Percentiles rank a stretch among this genome's conserved stretches.
These are phyloP conservation scores for Suillus decipiens DNA, from an alignment of 768 basidiomycete species.

Conservation along the genomic window DNA sequence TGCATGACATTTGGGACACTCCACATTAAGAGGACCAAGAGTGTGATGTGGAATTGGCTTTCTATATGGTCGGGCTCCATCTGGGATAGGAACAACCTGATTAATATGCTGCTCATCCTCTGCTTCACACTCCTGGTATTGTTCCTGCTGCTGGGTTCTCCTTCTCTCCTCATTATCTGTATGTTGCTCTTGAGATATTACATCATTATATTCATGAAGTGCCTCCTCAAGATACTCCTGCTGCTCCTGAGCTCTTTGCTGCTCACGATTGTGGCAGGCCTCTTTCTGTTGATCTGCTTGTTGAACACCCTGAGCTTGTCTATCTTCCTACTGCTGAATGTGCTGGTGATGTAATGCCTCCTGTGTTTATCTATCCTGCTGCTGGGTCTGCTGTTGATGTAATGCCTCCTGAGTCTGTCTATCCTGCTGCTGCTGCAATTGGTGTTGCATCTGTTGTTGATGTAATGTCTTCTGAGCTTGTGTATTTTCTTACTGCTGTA, in stretches of 20 bases:
- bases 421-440: not conserved
- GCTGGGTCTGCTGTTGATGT: too few relatives aligned
- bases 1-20: conserved; percentile 23
- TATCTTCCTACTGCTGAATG: not conserved
- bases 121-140: too few relatives aligned
- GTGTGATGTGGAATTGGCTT: conserved; percentile 15
- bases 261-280: not conserved
- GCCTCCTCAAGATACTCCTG: not conserved
- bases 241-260: not conserved
- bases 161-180: too few relatives aligned
- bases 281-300: not conserved
- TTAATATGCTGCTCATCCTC: not conserved
- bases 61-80: conserved; percentile 6
- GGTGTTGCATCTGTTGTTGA: not conserved
- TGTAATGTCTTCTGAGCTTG: not conserved
- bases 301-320: not conserved
- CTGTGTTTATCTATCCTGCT: not conserved
- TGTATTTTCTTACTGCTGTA: too few relatives aligned
- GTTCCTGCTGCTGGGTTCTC: not conserved
- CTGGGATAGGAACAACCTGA: not conserved
- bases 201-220: not conserved
- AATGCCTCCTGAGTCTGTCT: too few relatives aligned
- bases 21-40: too few relatives aligned
- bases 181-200: too few relatives aligned
- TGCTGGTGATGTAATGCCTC: not conserved